phyloP scores from a whole-genome alignment of 352 stramenopile genomes.

The Phytopythium boreale region DNA sequence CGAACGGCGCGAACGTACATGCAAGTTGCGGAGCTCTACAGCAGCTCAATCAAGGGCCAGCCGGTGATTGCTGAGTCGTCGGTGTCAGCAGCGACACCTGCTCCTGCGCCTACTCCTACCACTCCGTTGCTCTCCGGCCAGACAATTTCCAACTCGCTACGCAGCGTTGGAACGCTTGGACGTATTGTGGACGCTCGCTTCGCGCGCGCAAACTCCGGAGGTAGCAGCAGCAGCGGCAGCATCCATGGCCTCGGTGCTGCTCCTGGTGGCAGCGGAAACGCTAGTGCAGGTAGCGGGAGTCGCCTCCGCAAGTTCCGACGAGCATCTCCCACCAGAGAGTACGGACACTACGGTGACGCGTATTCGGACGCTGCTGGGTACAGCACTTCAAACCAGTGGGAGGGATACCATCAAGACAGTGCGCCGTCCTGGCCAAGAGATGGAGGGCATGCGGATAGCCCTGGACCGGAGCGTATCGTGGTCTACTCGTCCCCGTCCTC shows the following conservation, averaged over 20 bases:
- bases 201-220: not conserved
- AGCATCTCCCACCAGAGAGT: slow-evolving; percentile 19
- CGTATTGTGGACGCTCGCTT: not conserved
- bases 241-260: not conserved
- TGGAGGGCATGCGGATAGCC: slow-evolving; percentile 17
- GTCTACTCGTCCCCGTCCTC: slow-evolving; percentile 26
- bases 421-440: slow-evolving; percentile 16
- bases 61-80: slow-evolving; percentile 19
- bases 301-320: slow-evolving; percentile 13
- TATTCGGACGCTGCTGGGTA: slow-evolving; percentile 20
- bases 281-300: not conserved
- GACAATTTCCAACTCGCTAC: slow-evolving; percentile 9
- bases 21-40: slow-evolving; percentile 74
- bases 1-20: slow-evolving; percentile 44
- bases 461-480: slow-evolving; percentile 28
- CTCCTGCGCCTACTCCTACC: not conserved
- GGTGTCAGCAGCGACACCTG: slow-evolving; percentile 12
- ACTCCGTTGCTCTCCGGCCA: not conserved
- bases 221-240: not conserved
- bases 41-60: slow-evolving; percentile 39
- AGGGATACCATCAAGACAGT: slow-evolving; percentile 17
- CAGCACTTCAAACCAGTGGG: slow-evolving; percentile 16
- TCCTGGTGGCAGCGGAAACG: not conserved
- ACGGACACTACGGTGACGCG: not conserved
- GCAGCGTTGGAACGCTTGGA: slow-evolving; percentile 4